phyloP scores from a whole-genome alignment of 2,329 filamentous ascomycete species.

The Colletotrichum eleusines region DNA sequence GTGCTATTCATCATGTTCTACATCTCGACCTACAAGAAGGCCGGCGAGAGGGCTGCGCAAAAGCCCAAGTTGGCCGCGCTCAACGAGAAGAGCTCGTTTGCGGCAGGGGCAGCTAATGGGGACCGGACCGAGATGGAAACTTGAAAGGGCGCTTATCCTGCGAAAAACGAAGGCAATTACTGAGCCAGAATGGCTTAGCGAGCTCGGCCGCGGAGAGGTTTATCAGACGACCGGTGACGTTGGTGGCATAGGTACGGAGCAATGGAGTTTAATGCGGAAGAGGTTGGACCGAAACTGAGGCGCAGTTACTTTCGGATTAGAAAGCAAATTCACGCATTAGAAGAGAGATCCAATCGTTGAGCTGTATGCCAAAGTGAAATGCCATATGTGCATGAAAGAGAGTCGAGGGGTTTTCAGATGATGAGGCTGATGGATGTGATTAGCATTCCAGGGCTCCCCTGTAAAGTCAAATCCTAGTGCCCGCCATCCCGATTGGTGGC shows the following conservation, averaged over 20 bases:
- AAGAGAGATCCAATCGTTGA: conserved; percentile 1
- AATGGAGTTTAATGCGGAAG: conserved; percentile 1
- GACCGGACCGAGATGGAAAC: neutral
- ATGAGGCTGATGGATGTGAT: conserved; percentile 8
- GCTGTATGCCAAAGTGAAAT: conserved; percentile 15
- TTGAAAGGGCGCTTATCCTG: neutral
- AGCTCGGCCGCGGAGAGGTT: neutral
- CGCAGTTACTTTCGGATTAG: conserved; percentile 9
- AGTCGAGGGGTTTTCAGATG: neutral
- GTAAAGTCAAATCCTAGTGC: neutral
- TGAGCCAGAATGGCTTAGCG: neutral
- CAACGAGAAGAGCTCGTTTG: conserved; percentile 13
- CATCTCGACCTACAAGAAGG: conserved; percentile 61
- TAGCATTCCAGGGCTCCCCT: neutral
- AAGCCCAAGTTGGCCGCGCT: conserved; percentile 3
- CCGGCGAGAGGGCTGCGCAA: neutral
- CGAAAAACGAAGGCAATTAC: neutral
- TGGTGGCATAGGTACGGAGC: neutral
- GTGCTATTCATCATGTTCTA: conserved; percentile 85
- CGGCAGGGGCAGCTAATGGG: neutral
- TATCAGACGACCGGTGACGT: neutral
- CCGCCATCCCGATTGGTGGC: neutral
- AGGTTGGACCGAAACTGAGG: conserved; percentile 1
- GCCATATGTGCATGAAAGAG: conserved; percentile 12
- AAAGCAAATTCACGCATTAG: neutral